A percentile compares a stretch with the other conserved stretches of the same genome.
Evolutionary conservation across 2,329 filamentous ascomycete species (phyloP).

Genomic region (Exserohilum turcica): DNA sequence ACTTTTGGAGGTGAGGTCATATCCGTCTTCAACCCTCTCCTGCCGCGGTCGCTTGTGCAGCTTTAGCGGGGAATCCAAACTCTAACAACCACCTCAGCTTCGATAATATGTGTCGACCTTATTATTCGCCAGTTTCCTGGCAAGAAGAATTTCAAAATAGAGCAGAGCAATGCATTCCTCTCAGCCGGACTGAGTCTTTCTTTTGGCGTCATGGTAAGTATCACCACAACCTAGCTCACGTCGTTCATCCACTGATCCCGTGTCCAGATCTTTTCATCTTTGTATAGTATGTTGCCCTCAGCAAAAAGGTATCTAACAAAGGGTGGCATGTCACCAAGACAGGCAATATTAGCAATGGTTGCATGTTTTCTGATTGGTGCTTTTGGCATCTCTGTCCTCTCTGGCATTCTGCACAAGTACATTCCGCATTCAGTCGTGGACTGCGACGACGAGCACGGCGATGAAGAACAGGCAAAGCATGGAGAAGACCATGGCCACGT

Average conservation of each 20-base stretch:
- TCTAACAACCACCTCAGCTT: slow-evolving; percentile 58
- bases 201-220: slow-evolving; percentile 89
- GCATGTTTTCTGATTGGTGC: slow-evolving; percentile 73
- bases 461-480: slow-evolving; percentile 51
- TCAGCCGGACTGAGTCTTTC: slow-evolving; percentile 88
- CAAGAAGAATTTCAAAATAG: slow-evolving; percentile 79
- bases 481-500: slow-evolving; percentile 24
- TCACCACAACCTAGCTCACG: background rate
- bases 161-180: slow-evolving; percentile 86
- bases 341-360: slow-evolving; percentile 72
- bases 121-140: slow-evolving; percentile 74
- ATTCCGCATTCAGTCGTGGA: slow-evolving; percentile 81
- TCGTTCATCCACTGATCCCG: slow-evolving; percentile 14
- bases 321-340: slow-evolving; percentile 68
- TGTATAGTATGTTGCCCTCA: slow-evolving; percentile 92
- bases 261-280: slow-evolving; percentile 79
- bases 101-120: slow-evolving; percentile 85
- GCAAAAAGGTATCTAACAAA: slow-evolving; percentile 76
- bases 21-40: background rate
- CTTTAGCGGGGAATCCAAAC: slow-evolving; percentile 8
- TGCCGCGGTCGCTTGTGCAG: background rate
- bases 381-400: slow-evolving; percentile 74
- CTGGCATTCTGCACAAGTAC: slow-evolving; percentile 71
- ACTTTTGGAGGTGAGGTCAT: slow-evolving; percentile 42
- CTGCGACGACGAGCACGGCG: slow-evolving; percentile 75